A percentile compares a stretch with the other conserved stretches of the same genome.
Evolutionary conservation across 352 stramenopile genomes (phyloP).

Genomic region (Nothophytophthora sp.): DNA sequence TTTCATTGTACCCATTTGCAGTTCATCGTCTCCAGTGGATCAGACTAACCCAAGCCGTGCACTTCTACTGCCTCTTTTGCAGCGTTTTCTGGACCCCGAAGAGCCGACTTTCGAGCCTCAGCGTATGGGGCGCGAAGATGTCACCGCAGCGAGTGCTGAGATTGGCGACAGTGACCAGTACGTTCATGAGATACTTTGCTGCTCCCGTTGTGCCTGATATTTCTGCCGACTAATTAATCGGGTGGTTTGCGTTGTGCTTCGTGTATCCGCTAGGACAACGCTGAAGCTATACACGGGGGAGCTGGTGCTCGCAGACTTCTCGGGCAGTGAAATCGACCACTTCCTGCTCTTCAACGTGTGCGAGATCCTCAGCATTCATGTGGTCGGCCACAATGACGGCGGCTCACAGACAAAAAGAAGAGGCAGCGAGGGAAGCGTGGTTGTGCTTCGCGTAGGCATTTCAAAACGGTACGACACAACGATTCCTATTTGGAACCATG

Average conservation of each 20-base stretch:
- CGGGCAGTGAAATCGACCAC: conserved; percentile 58
- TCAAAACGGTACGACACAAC: conserved; percentile 47
- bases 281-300: conserved; percentile 73
- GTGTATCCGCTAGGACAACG: conserved; percentile 19
- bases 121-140: conserved; percentile 25
- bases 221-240: too few species aligned
- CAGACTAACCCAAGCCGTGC: too few species aligned
- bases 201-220: too few species aligned
- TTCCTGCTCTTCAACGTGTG: conserved; percentile 80
- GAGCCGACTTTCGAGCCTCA: conserved; percentile 50
- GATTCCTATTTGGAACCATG: not conserved
- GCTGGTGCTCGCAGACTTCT: conserved; percentile 74
- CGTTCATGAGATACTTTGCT: conserved; percentile 14
- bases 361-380: conserved; percentile 73
- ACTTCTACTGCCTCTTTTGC: conserved; percentile 1
- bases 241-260: too few species aligned
- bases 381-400: conserved; percentile 24
- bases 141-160: conserved; percentile 43
- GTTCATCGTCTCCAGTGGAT: too few species aligned
- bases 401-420: conserved; percentile 26
- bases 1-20: not conserved
- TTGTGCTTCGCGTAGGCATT: conserved; percentile 63
- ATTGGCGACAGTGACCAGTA: conserved; percentile 69
- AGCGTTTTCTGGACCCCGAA: conserved; percentile 51
- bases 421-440: conserved; percentile 22